Evolutionary conservation across 2,329 filamentous ascomycete species (phyloP), one percentile per base, ranked within the genome.

Genomic region (Hyphodiscus sp.): DNA sequence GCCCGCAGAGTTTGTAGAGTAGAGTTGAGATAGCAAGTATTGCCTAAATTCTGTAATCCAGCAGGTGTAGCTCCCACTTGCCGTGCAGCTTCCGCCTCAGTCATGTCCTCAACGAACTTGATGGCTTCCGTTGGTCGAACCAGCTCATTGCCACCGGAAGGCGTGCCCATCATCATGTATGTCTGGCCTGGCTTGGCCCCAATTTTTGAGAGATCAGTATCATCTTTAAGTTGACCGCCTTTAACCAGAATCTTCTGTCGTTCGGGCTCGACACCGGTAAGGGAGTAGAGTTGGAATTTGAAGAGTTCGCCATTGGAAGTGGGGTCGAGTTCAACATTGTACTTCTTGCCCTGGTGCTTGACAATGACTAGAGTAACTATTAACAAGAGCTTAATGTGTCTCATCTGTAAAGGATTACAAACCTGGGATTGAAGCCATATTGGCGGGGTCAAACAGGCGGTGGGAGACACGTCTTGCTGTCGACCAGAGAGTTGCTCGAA

Each of bases 1-100:
- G 86, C 80, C 58, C 89, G 85, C 61, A 99, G 76, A 3, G 90
- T 87, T 71, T 99, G 95, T n/a, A 99, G 78, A 0, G 92, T 96
- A 48, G 94, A 94, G 77, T 99, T 99, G 66, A 97, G 84, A 70
- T 99, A 99, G 76, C 94, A 99, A 3, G 95, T 99, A 72, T 99
- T 99, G 63, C 95, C 94, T 57, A 96, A 76, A 67, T 99, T 99
- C 69, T 87, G 81, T 57, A 99, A 75, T 46, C 94, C 94, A 53
- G 91, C 87, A 1, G 95, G 94, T 45, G 81, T 92, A 47, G 91
- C 91, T 54, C 89, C 91, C 55, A 86, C 86, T 68, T 87, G 82
- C 70, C 85, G 84, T 20, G 94, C 92, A 50, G 85, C 82, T 71
- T 97, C 92, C 29, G 91, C 91, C 69, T 95, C 91, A 23, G 89